phyloP scores from a whole-genome alignment of 768 basidiomycete genomes.

The Auriscalpium orientale region DNA sequence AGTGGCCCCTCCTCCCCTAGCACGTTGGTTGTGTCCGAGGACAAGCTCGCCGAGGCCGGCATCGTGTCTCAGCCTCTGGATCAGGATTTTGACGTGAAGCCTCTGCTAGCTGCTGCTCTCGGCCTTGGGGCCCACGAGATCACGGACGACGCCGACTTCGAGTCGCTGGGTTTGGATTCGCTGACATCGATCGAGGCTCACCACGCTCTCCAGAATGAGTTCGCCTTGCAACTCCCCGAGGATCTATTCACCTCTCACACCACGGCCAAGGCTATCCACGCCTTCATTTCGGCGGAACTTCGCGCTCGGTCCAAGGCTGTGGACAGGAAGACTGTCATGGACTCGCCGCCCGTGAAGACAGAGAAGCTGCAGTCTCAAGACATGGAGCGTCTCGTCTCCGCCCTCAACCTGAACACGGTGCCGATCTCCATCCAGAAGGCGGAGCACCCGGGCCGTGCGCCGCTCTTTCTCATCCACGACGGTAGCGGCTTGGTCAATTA shows the following conservation, averaged over 20 bases:
- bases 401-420: conserved; percentile 20
- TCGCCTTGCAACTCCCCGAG: conserved; percentile 35
- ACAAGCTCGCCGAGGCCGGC: background rate
- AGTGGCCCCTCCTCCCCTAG: background rate
- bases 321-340: background rate
- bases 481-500: conserved; percentile 57
- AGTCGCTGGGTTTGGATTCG: conserved; percentile 53
- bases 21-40: background rate
- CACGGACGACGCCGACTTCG: conserved; percentile 38
- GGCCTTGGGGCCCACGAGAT: conserved; percentile 30
- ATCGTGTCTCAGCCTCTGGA: conserved; percentile 5
- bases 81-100: conserved; percentile 23
- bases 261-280: conserved; percentile 33
- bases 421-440: conserved; percentile 33
- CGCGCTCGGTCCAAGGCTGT: background rate
- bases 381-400: background rate
- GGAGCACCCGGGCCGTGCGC: conserved; percentile 5
- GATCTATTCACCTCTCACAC: conserved; percentile 34
- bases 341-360: background rate
- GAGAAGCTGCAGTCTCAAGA: too few relatives aligned
- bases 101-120: conserved; percentile 39
- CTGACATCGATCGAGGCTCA: conserved; percentile 56
- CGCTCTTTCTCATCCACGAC: conserved; percentile 69
- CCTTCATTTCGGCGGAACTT: conserved; percentile 18
- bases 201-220: conserved; percentile 36